phyloP scores from a whole-genome alignment of 2,329 filamentous ascomycete species.

The Botrytis medusae region DNA sequence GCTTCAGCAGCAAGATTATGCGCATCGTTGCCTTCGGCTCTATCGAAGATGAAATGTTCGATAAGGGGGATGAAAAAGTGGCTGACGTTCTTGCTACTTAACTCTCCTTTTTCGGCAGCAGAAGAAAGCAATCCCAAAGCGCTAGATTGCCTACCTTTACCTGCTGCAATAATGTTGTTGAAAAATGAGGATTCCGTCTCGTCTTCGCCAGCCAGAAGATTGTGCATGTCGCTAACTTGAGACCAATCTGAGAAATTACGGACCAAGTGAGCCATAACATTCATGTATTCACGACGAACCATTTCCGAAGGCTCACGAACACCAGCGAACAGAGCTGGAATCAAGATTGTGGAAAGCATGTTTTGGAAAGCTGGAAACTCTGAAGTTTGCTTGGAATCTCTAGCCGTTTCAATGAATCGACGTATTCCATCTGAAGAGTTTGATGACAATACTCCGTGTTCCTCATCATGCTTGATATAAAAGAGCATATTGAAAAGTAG shows the following conservation, averaged over 20 bases:
- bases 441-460: conserved; percentile 75
- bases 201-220: conserved; percentile 67
- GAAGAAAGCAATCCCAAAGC: conserved; percentile 75
- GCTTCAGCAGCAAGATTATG: conserved; percentile 86
- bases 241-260: conserved; percentile 67
- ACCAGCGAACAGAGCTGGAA: conserved; percentile 76
- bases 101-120: conserved; percentile 61
- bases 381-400: conserved; percentile 44
- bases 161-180: conserved; percentile 86
- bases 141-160: conserved; percentile 79
- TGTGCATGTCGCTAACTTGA: conserved; percentile 70
- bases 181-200: conserved; percentile 71
- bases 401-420: conserved; percentile 68
- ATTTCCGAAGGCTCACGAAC: conserved; percentile 78
- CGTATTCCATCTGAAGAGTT: conserved; percentile 82
- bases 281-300: conserved; percentile 78
- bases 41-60: conserved; percentile 90
- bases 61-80: conserved; percentile 88
- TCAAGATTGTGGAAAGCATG: conserved; percentile 63
- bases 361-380: conserved; percentile 52
- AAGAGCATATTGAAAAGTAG: conserved; percentile 87
- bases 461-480: conserved; percentile 81
- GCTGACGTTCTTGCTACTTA: conserved; percentile 76
- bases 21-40: conserved; percentile 70
- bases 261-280: conserved; percentile 76